Evolutionary conservation across 2,329 filamentous ascomycete species (phyloP).

Genomic region (Exophiala sp.): DNA sequence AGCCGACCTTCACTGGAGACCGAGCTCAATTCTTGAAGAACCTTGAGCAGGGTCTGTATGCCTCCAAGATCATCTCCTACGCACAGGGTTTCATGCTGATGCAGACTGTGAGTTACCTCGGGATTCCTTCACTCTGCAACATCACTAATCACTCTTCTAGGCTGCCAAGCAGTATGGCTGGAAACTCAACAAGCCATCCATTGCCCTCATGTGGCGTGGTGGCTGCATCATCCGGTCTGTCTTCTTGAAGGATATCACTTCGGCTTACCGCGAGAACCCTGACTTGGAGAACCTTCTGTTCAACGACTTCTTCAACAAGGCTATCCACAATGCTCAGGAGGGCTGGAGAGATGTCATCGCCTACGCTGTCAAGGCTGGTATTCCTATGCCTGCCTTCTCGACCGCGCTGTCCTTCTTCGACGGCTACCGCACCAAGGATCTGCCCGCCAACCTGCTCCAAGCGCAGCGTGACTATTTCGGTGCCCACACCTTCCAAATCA

Average conservation of each 20-base stretch:
- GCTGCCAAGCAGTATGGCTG: slow-evolving; percentile 92
- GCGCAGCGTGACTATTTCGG: slow-evolving; percentile 99
- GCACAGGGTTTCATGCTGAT: slow-evolving; percentile 99
- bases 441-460: slow-evolving; percentile 96
- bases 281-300: slow-evolving; percentile 97
- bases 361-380: slow-evolving; percentile 88
- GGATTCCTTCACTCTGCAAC: slow-evolving; percentile 4
- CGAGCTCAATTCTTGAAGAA: slow-evolving; percentile 91
- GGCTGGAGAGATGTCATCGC: slow-evolving; percentile 88
- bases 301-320: slow-evolving; percentile 99
- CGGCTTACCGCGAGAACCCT: slow-evolving; percentile 87
- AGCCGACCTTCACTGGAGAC: slow-evolving; percentile 77
- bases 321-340: slow-evolving; percentile 90
- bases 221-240: slow-evolving; percentile 99
- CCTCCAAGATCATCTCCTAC: slow-evolving; percentile 99
- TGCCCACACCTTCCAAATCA: slow-evolving; percentile 82
- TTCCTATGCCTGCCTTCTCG: slow-evolving; percentile 92
- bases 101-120: slow-evolving; percentile 66
- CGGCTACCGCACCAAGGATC: slow-evolving; percentile 92
- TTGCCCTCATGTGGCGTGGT: slow-evolving; percentile 99
- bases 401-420: slow-evolving; percentile 98
- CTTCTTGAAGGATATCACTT: slow-evolving; percentile 99
- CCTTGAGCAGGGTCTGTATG: slow-evolving; percentile 97
- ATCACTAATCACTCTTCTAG: slow-evolving; percentile 41
- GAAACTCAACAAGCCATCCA: slow-evolving; percentile 99